These are phyloP conservation scores for Yamadazyma blattariae DNA, from an alignment of 1,139 yeast species.

Conservation along the genomic window DNA sequence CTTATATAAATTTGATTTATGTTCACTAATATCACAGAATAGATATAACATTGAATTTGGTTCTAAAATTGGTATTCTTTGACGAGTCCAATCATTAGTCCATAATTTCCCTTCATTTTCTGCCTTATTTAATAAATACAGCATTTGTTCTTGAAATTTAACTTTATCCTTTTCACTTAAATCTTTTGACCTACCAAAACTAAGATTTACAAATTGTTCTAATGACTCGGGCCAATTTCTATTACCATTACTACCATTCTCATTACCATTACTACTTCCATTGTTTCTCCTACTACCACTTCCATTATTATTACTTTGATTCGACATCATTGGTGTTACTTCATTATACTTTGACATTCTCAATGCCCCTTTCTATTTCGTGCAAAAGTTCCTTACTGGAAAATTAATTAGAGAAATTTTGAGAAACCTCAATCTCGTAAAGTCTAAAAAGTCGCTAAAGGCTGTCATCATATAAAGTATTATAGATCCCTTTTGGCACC, in stretches of 20 bases:
- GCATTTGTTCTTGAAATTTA: constrained; percentile 28
- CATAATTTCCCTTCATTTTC: constrained; percentile 43
- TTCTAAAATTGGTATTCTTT: constrained; percentile 52
- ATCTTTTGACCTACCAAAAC: constrained; percentile 22
- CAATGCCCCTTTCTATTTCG: background rate
- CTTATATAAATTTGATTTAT: background rate
- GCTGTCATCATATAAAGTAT: too few species aligned
- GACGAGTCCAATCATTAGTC: constrained; percentile 59
- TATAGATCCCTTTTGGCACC: too few species aligned
- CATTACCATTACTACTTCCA: background rate
- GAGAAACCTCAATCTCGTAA: too few species aligned
- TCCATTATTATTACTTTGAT: background rate
- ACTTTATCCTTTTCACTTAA: constrained; percentile 19
- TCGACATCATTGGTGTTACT: constrained; percentile 4
- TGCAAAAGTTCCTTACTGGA: too few species aligned
- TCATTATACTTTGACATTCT: constrained; percentile 3
- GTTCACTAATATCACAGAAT: constrained; percentile 5
- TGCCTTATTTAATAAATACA: constrained; percentile 37
- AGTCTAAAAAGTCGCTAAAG: too few species aligned
- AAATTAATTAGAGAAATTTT: too few species aligned
- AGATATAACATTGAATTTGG: constrained; percentile 12
- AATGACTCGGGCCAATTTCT: constrained; percentile 32
- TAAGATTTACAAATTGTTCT: constrained; percentile 27
- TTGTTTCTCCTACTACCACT: background rate
- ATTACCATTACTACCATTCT: background rate